Evolutionary conservation across 108 stramenopile species (phyloP), one percentile per base, ranked within the genome.

Genomic region (Seminavis robusta): DNA sequence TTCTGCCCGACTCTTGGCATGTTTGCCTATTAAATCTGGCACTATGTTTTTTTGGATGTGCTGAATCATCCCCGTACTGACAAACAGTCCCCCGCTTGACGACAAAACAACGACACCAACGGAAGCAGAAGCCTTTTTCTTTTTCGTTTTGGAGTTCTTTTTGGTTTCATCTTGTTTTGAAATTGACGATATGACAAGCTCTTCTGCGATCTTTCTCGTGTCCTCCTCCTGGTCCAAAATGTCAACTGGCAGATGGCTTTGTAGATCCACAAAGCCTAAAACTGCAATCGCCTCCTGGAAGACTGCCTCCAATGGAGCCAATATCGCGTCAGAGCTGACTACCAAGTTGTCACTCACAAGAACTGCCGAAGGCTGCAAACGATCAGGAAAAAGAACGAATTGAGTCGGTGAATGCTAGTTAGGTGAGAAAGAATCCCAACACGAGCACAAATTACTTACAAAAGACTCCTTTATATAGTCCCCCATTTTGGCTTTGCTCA

Each of bases 1-100:
- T 9, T 51, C 45, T n/a, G 74, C 74, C 11, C 47, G 34, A 7
- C 33, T 23, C 44, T 61, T 70, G 15, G 61, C 74, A 56, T 52
- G 59, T 7, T 30, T 24, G 27, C 66, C 42, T 1, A 76, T 26
- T 4, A 76, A 33, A 3, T 17, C 53, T 15, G 47, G 17, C 15
- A 76, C 25, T 28, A 32, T n/a, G 2, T 19, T 47, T 20, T 43
- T 28, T 33, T 13, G 1, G 2, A 63, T 37, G 0, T 57, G 30
- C 19, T 54, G 16, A 11, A 63, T 39, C 28, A 57, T 28, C 4
- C 34, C 13, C 3, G 46, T 15, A 8, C 46, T 33, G 10, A 62
- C 50, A 11, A 63, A 67, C n/a, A 26, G 63, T 63, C 16, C 46
- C 33, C n/a, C 41, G 52, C n/a, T n/a, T n/a, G n/a, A n/a, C 13